These are phyloP conservation scores for Leishmania tarentolae DNA, from an alignment of 208 protist genomes.

Conservation along the genomic window DNA sequence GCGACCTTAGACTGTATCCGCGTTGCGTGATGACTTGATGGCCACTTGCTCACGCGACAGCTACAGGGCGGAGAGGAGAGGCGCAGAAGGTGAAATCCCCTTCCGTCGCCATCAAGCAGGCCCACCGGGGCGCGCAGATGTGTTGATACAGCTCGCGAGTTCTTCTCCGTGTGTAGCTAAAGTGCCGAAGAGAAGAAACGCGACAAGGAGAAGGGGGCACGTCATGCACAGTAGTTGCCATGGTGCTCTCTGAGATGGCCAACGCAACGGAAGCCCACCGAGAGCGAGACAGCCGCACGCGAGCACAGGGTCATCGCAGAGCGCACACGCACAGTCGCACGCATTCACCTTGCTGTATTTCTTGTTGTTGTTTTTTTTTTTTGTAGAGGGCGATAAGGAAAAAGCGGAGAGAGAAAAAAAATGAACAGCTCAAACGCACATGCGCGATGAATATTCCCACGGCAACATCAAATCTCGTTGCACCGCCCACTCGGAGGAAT, in stretches of 20 bases:
- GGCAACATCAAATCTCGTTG: slow-evolving; percentile 32
- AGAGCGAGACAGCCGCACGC: not conserved
- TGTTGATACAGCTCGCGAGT: not conserved
- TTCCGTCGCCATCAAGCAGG: not conserved
- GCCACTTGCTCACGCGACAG: not conserved
- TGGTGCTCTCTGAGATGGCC: not conserved
- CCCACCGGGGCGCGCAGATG: not conserved
- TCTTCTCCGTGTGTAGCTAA: not conserved
- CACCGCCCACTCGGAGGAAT: slow-evolving; percentile 28
- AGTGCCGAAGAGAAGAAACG: not conserved
- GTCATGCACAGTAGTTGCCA: not conserved
- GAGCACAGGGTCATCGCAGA: not conserved
- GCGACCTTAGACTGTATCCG: not conserved
- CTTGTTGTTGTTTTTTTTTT: no score
- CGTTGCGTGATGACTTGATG: not conserved
- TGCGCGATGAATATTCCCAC: slow-evolving; percentile 27
- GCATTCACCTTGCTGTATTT: not conserved
- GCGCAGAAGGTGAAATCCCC: not conserved
- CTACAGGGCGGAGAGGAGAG: not conserved
- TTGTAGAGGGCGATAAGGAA: not conserved
- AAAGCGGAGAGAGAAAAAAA: not conserved
- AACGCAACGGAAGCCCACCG: not conserved
- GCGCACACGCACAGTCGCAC: not conserved
- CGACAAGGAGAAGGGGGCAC: not conserved
- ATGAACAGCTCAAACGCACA: not conserved